Evolutionary conservation across 441 rosid species (phyloP), one percentile per base, ranked within the genome.

Genomic region (Geranium incanum): DNA sequence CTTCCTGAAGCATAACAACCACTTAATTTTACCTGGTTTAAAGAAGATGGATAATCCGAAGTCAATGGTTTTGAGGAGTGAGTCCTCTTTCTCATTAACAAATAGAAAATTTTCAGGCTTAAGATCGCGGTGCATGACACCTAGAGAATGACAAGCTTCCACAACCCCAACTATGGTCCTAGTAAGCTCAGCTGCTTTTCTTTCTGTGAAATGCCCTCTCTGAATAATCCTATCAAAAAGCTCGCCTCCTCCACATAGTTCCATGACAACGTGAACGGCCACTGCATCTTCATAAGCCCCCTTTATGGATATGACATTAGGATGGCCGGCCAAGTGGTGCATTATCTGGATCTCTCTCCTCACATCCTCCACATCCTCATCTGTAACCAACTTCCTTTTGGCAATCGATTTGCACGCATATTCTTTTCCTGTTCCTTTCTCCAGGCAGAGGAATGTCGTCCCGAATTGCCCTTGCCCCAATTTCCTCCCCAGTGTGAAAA

Each of bases 401-500:
- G 98, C 92, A 23, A 93, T 23, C 1, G 33, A 23, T 23, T 23
- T 23, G 33, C 33, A 23, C 33, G 33, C 33, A 23, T 23, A 23
- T 93, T 88, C 82, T 37, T 81, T 85, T 7, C 87, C 83, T 0
- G 92, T 88, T 1, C 74, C 82, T 77, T 90, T 93, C 76, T 86
- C 97, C 50, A 82, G 68, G 36, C 97, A 90, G 16, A 90, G 82
- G 75, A 86, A 90, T 3, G 97, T 90, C 0, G 90, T 93, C 28
- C 98, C 98, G 3, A 93, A 93, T 59, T 93, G 98, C 36, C 98
- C 98, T 78, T 93, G 98, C 66, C 98, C 98, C 36, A 93, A 86
- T 84, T 91, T 93, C 88, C 81, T 90, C 72, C 98, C 98, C 75
- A 89, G 18, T 45, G 71, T 83, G 69, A 78, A 93, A 19, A 87